Evolutionary conservation across 2,329 filamentous ascomycete genomes (phyloP), one percentile per base, ranked within the genome.

Genomic region (Pseudocercospora musae): DNA sequence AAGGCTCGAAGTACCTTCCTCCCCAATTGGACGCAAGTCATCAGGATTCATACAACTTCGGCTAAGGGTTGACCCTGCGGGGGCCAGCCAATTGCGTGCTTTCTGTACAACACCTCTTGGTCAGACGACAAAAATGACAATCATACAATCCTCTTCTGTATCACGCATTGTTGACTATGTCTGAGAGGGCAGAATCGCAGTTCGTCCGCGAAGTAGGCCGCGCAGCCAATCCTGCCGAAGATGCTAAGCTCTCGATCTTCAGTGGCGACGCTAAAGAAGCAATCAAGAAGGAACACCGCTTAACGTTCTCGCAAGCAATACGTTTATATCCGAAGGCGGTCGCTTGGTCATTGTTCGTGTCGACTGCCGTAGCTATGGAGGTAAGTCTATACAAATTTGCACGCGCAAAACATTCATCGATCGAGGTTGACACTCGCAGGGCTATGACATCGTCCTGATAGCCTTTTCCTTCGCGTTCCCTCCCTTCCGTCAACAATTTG

Each of bases 261-360:
- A 95, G 95, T 55, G 98, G 94, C 79, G 98, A 99, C 78, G 98
- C 98, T 95, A 95, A 98, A 78, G 95, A 98, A 79, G 81, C 98
- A 69, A 98, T 99, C 69, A 93, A 98, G 79, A 98, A 98, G 60
- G 75, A 77, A 62, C 70, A 72, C 48, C 64, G 66, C 23, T 75
- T 77, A 73, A 75, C 74, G 9, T 62, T 77, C 1, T 66, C 68
- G 62, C 62, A 77, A 59, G 75, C 69, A 13, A 57, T 73, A 37
- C 67, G 65, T 52, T 62, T 61, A 7, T 73, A 74, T 52, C 75
- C 73, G 0, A 74, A 75, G 60, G 77, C 76, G 1, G 70, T 77
- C 10, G 68, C 64, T 5, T 78, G 76, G 75, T 75, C 73, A 7
- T 62, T 78, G n/a, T 62, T 78, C 1, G 58, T 78, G 7, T 78